These are phyloP conservation scores for Aurantiochytrium sp. DNA, from an alignment of 108 stramenopile species.

Conservation along the genomic window DNA sequence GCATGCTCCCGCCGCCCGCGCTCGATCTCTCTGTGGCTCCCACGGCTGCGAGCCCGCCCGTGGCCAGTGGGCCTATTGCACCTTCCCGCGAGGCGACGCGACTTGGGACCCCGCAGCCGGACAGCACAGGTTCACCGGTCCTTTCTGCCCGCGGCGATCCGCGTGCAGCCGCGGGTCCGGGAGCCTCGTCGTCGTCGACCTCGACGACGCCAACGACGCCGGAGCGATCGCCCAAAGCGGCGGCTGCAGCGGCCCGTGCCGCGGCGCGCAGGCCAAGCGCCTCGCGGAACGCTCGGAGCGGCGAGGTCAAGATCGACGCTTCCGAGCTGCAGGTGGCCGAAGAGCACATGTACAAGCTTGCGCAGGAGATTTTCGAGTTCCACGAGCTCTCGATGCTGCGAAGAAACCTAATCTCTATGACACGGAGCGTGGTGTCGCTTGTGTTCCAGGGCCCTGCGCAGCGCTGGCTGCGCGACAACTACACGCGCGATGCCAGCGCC, in stretches of 20 bases:
- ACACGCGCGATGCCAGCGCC: neutral
- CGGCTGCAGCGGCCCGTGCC: neutral
- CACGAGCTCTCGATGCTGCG: neutral
- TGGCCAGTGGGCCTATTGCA: too few species aligned
- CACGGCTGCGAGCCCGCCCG: neutral
- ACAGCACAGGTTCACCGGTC: too few species aligned
- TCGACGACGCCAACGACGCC: neutral
- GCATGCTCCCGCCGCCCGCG: neutral
- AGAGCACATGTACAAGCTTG: slow-evolving; percentile 14
- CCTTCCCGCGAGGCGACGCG: neutral
- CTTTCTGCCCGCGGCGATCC: too few species aligned
- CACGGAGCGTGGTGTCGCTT: neutral
- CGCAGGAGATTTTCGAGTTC: slow-evolving; percentile 28
- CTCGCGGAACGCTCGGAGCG: neutral
- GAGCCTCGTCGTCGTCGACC: neutral
- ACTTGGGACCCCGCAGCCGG: neutral
- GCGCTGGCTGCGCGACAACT: slow-evolving; percentile 10
- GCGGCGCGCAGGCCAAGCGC: neutral
- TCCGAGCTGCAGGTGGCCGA: neutral
- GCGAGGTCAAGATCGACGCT: neutral
- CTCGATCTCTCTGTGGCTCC: neutral
- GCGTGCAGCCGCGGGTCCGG: too few species aligned
- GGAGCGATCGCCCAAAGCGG: neutral
- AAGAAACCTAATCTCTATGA: neutral
- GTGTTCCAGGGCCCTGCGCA: slow-evolving; percentile 17